Evolutionary conservation across 257 asterid species (phyloP).

Genomic region (Salvia miltiorrhiza): DNA sequence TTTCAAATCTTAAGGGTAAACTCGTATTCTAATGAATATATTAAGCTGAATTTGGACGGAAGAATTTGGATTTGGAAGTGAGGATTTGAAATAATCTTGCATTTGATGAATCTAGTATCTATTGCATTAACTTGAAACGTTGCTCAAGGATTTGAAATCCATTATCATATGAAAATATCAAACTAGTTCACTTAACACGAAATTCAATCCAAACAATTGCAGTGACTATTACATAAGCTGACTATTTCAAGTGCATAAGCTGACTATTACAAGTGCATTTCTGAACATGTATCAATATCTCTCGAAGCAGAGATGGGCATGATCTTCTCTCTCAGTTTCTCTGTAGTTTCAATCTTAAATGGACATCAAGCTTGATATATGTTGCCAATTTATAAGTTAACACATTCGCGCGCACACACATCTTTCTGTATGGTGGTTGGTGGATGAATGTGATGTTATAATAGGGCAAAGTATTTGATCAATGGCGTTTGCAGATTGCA

Average conservation of each 20-base stretch:
- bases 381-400: not conserved
- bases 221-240: too few relatives aligned
- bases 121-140: not conserved
- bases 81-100: not conserved
- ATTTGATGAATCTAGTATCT: not conserved
- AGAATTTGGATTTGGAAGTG: not conserved
- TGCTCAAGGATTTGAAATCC: conserved; percentile 1
- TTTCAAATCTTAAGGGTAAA: not conserved
- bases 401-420: not conserved
- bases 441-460: not conserved
- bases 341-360: not conserved
- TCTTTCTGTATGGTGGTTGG: not conserved
- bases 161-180: not conserved
- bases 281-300: not conserved
- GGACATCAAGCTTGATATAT: not conserved
- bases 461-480: not conserved
- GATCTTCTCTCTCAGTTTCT: not conserved
- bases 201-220: not conserved
- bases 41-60: too few relatives aligned
- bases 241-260: too few relatives aligned
- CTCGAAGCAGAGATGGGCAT: not conserved
- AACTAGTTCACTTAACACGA: not conserved
- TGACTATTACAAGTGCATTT: not conserved
- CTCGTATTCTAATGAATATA: too few relatives aligned
- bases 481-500: not conserved